Conservation (phyloP, 2,329 filamentous ascomycete genomes). For the Neofusicoccum parvum region DNA sequence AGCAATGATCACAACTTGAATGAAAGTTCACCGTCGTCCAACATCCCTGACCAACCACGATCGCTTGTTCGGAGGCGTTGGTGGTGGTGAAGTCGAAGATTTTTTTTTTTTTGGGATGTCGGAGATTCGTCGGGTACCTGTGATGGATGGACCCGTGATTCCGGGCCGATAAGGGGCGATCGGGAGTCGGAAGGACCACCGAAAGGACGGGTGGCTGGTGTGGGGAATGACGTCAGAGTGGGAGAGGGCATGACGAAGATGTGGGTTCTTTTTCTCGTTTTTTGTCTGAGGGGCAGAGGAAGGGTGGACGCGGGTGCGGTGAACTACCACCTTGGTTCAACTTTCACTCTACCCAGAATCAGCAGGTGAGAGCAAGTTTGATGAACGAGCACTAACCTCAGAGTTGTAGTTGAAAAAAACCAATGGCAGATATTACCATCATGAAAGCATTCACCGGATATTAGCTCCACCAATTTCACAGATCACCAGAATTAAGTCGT, state of each 20-base stretch:
- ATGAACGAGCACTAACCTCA: too few species aligned
- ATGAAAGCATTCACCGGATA: neutral
- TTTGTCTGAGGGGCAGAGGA: neutral
- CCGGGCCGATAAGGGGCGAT: neutral
- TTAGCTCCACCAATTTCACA: neutral
- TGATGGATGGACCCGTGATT: too few species aligned
- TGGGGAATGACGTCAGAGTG: constrained; percentile 1
- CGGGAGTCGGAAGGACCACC: neutral
- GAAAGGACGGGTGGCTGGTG: neutral
- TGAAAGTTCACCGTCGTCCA: too few species aligned
- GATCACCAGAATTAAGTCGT: constrained; percentile 7
- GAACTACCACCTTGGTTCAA: too few species aligned
- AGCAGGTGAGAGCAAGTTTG: neutral
- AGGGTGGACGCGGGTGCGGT: neutral
- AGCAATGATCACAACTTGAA: too few species aligned
- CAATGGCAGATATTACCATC: neutral
- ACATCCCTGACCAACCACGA: too few species aligned
- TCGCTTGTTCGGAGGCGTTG: neutral
- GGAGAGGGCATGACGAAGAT: neutral
- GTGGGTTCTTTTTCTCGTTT: neutral
- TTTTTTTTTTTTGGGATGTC: neutral
- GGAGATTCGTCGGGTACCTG: neutral
- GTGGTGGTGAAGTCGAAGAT: too few species aligned
- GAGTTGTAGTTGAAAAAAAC: too few species aligned
- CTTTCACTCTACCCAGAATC: too few species aligned